phyloP scores from a whole-genome alignment of 805 yeast species.

The Ascoidea rubescens region DNA sequence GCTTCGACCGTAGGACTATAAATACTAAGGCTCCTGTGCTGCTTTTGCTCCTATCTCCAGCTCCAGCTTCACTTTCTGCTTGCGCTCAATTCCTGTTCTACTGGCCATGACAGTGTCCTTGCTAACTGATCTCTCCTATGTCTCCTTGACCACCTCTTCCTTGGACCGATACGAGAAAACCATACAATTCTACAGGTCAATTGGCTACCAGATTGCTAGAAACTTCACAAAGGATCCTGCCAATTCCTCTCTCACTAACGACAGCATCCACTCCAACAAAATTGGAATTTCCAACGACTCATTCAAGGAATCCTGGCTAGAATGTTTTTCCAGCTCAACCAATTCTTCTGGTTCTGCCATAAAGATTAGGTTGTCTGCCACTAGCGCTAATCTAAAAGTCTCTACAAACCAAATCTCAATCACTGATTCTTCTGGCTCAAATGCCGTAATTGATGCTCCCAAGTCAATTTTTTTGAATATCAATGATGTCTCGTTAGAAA shows the following conservation, averaged over 20 bases:
- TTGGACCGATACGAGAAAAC: slow-evolving; percentile 30
- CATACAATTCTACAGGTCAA: slow-evolving; percentile 38
- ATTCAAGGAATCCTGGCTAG: slow-evolving; percentile 58
- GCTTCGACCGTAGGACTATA: too few species aligned
- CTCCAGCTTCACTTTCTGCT: too few species aligned
- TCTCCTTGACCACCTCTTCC: slow-evolving; percentile 46
- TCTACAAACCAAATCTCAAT: too few species aligned
- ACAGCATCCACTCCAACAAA: slow-evolving; percentile 11
- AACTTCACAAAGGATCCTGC: slow-evolving; percentile 39
- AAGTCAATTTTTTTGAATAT: background rate
- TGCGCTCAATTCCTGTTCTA: too few species aligned
- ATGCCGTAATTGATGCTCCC: too few species aligned
- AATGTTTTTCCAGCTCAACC: slow-evolving; percentile 30
- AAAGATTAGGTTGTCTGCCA: background rate
- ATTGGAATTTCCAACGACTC: slow-evolving; percentile 56
- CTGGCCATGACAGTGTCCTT: too few species aligned
- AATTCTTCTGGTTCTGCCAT: background rate
- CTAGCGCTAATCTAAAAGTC: too few species aligned
- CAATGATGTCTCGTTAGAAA: background rate
- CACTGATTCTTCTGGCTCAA: too few species aligned
- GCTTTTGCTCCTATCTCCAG: too few species aligned
- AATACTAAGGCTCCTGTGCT: too few species aligned
- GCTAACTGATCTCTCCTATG: slow-evolving; percentile 26
- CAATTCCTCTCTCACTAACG: slow-evolving; percentile 13
- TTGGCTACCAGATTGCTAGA: slow-evolving; percentile 51